Conservation (phyloP, 441 rosid species). For the Brassica hybrid region DNA sequence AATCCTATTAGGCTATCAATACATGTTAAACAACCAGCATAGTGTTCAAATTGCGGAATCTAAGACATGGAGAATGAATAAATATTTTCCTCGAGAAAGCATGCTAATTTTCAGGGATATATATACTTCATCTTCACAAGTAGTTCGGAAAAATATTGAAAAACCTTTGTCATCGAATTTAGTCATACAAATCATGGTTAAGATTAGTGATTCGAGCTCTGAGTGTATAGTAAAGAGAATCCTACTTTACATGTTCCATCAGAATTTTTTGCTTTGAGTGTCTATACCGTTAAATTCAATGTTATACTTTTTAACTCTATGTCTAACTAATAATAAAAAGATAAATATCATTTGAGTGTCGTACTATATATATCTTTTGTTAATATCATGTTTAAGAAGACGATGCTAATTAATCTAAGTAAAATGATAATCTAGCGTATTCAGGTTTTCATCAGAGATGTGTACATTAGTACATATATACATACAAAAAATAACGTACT, state of each 20-base stretch:
- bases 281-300: not conserved
- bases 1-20: not conserved
- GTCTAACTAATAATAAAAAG: not conserved
- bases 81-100: not conserved
- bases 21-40: not conserved
- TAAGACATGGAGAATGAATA: not conserved
- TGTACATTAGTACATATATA: not conserved
- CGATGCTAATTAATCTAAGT: not conserved
- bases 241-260: not conserved
- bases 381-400: not conserved
- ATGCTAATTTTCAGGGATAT: not conserved
- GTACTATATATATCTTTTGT: not conserved
- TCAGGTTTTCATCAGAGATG: not conserved
- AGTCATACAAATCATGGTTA: not conserved
- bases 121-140: not conserved
- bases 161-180: not conserved
- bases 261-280: conserved; percentile 3
- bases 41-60: not conserved
- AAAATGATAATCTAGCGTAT: not conserved
- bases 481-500: not conserved
- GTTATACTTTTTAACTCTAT: not conserved
- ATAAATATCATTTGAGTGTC: conserved; percentile 8
- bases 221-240: not conserved
- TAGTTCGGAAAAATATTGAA: not conserved
- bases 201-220: not conserved